Base-by-base conservation (phyloP, 805 yeast genomes). In the Lachancea waltii region DNA sequence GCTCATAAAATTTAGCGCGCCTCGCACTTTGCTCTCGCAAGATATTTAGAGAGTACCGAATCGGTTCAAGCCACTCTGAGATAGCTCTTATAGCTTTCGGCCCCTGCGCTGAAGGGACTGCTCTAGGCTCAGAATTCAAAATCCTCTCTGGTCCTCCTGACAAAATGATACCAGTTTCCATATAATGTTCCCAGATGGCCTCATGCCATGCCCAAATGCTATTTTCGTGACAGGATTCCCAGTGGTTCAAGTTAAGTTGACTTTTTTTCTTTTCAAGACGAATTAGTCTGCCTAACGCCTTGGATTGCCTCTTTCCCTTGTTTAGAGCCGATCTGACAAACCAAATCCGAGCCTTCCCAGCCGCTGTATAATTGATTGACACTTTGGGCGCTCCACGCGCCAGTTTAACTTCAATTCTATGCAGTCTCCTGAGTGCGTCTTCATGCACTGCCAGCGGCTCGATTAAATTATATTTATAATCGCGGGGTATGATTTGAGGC, bases 261-360 rank as follows among this genome's bases (percentile, higher is more conserved):
- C 49, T 42, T 19, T 38, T 33, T 6, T 23, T 29, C 36, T 48
- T 57, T 29, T 50, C 56, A 3, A 30, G 26, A n/a, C 48, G 40
- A 20, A 58, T 48, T 1, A 55, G 23, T 9, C 35, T 33, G 3
- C 53, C 50, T 10, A 58, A 30, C 2, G 35, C 43, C 23, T 46
- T 52, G 2, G 63, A 56, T 39, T 58, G 62, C 3, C 44, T 40
- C 22, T 41, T 43, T 7, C 44, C 44, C 27, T 53, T 58, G 41
- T 58, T 60, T 4, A 58, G 20, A 1, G 57, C 48, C 4, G 59
- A 51, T 30, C 62, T 42, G 3, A 58, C 46, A 39, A 58, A 60
- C 62, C 60, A 58, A 3, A 60, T 49, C 19, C 42, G 48, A 11
- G 50, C 39, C 14, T 43, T 46, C 4, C 58, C 58, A 5, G 51